Base-by-base conservation (phyloP, 768 basidiomycete genomes). In the Paxillus ammoniavirescens region DNA sequence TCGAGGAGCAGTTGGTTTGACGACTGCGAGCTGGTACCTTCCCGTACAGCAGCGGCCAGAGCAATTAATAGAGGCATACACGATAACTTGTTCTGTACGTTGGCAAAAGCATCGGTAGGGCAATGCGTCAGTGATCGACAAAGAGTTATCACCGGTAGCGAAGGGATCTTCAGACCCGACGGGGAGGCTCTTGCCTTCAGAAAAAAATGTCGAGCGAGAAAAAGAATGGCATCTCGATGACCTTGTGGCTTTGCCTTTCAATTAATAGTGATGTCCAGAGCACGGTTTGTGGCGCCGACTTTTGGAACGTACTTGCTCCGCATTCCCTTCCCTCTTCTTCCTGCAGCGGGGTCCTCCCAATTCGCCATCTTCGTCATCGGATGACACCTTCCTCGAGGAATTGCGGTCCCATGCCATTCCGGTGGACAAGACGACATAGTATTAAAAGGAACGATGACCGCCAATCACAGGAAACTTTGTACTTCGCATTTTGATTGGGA, bases 291-390 rank as follows among this genome's bases (percentile, higher is more conserved):
- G 33, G 5, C 1, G 53, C 35, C 26, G 52, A 18, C 21, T 38
- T 0, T 36, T 31, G 1, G 48, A 12, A 26, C n/a, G 47, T 6
- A 40, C 8, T 41, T 49, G 42, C 7, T 49, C 54, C 15, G 40
- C 53, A 5, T 62, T 56, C 8, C 68, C 17, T 18, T 38, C 49
- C 7, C 64, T 51, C 48, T 59, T 57, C 48, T 68, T 62, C 5
- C 67, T 53, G 8, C 35, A 52, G 2, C 54, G 64, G 50, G 52
- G 54, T 9, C 37, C 50, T 9, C 54, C 59, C 13, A 54, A 64
- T 15, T 58, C 60, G 5, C 52, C 58, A 7, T 60, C 58, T 9
- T 37, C 55, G 8, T 50, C 59, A 18, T 47, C 42, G n/a, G n/a
- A n/a, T n/a, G 57, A 55, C 10, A 43, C 53, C 23, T 28, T 53